A percentile compares a stretch with the other conserved stretches of the same genome.
Evolutionary conservation across 441 rosid species (phyloP).

Genomic region (Populus hybrid): DNA sequence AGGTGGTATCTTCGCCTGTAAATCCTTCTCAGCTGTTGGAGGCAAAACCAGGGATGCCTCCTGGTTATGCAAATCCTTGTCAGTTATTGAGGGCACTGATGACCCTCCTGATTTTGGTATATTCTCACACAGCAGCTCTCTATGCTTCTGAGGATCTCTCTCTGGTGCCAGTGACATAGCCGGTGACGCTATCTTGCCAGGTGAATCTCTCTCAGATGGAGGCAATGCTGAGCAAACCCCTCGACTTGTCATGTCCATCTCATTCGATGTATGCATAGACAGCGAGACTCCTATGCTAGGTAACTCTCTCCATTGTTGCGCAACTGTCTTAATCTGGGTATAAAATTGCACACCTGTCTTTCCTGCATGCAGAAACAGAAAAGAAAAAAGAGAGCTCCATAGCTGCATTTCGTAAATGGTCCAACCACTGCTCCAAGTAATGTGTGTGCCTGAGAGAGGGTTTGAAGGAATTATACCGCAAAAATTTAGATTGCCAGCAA

Average conservation of each 20-base stretch:
- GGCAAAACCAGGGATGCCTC: constrained; percentile 17
- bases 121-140: constrained; percentile 22
- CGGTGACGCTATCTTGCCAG: constrained; percentile 20
- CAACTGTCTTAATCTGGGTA: constrained; percentile 28
- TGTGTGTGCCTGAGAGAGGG: not conserved
- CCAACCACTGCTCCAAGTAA: not conserved
- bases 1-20: constrained; percentile 14
- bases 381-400: not conserved
- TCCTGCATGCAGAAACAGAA: constrained; percentile 11
- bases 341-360: constrained; percentile 23
- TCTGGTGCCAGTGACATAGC: constrained; percentile 28
- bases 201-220: constrained; percentile 29
- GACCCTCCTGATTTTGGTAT: constrained; percentile 23
- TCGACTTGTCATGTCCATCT: constrained; percentile 25
- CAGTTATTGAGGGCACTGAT: too few species aligned
- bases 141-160: constrained; percentile 25
- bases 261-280: constrained; percentile 29
- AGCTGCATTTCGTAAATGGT: not conserved
- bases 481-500: constrained; percentile 22
- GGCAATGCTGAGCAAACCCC: constrained; percentile 28
- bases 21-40: constrained; percentile 22
- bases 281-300: constrained; percentile 25
- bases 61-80: too few species aligned
- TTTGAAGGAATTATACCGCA: constrained; percentile 18
- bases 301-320: constrained; percentile 24